Percentiles rank a stretch among this genome's conserved stretches.
phyloP scores from a whole-genome alignment of 495 filamentous ascomycete genomes.

The Bathelium albidoporum region DNA sequence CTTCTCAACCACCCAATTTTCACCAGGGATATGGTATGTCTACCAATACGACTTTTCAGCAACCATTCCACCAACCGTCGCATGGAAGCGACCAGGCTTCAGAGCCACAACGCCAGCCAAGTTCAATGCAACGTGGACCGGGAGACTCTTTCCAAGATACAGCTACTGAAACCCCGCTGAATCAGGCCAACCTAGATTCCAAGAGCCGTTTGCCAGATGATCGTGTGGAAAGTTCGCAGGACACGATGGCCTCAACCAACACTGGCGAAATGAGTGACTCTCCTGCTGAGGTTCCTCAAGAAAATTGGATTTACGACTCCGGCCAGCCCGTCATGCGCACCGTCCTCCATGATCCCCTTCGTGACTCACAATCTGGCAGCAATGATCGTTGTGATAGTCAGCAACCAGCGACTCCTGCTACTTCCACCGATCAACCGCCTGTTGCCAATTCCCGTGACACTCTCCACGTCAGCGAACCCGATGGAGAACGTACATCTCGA shows the following conservation, averaged over 20 bases:
- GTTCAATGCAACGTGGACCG: too few relatives aligned
- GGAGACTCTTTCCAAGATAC: too few relatives aligned
- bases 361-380: background rate
- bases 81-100: too few relatives aligned
- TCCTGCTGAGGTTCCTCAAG: background rate
- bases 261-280: background rate
- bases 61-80: too few relatives aligned
- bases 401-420: background rate
- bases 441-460: background rate
- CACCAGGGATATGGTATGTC: too few relatives aligned
- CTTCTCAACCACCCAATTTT: too few relatives aligned
- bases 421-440: background rate
- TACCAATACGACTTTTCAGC: too few relatives aligned
- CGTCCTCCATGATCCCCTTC: constrained; percentile 7
- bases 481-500: background rate
- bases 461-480: constrained; percentile 5
- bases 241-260: background rate
- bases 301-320: background rate
- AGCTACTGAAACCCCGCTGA: too few relatives aligned
- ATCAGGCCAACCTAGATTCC: too few relatives aligned
- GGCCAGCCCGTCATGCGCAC: background rate
- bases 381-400: background rate
- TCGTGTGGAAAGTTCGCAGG: too few relatives aligned
- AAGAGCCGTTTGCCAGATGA: too few relatives aligned
- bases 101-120: too few relatives aligned